These are phyloP conservation scores for Jamesozyma rosinii DNA, from an alignment of 805 yeast species.

Conservation along the genomic window DNA sequence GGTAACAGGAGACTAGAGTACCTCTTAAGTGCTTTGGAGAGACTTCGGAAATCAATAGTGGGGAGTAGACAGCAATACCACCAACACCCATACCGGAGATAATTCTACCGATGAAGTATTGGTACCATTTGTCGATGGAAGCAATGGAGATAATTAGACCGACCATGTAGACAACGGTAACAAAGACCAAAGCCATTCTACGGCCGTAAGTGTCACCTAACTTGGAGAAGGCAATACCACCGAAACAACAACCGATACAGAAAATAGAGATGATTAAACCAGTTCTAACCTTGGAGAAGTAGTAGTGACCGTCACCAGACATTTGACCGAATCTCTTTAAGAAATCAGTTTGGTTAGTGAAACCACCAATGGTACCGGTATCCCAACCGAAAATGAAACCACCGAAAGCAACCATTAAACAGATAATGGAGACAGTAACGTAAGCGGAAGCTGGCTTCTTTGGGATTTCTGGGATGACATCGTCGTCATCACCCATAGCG, in stretches of 20 bases:
- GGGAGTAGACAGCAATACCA: conserved; percentile 64
- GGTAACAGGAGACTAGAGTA: neutral
- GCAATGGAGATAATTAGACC: conserved; percentile 48
- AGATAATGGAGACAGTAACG: conserved; percentile 25
- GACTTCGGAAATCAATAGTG: conserved; percentile 62
- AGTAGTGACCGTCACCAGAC: conserved; percentile 34
- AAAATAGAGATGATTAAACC: conserved; percentile 1
- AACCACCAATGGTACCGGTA: conserved; percentile 73
- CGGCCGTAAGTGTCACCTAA: neutral
- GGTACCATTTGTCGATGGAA: conserved; percentile 1
- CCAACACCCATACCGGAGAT: conserved; percentile 59
- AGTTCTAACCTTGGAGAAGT: conserved; percentile 37
- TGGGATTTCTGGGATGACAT: conserved; percentile 15
- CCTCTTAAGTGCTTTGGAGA: conserved; percentile 48
- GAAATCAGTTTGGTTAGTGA: conserved; percentile 50
- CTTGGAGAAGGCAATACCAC: conserved; percentile 1
- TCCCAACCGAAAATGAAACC: conserved; percentile 62
- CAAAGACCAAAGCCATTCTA: conserved; percentile 34
- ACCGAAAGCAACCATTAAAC: conserved; percentile 27
- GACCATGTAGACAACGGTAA: conserved; percentile 52
- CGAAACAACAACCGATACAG: neutral
- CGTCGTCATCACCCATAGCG: conserved; percentile 1
- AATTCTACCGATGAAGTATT: conserved; percentile 23
- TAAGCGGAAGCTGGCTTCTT: conserved; percentile 22
- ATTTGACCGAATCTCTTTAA: conserved; percentile 46